phyloP scores from a whole-genome alignment of 352 stramenopile species.

The Phytophthora palmivora region DNA sequence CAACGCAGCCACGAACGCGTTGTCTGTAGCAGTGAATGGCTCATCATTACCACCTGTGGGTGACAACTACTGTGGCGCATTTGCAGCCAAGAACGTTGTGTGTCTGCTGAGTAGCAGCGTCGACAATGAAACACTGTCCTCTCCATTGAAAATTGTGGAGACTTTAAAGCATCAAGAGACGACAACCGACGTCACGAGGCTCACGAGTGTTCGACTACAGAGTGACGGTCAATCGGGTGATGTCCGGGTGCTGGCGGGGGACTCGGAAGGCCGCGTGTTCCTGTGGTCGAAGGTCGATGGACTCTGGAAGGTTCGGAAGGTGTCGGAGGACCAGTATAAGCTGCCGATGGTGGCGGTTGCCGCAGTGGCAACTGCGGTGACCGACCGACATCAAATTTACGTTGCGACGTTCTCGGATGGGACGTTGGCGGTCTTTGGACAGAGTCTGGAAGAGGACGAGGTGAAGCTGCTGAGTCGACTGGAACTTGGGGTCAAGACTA shows the following conservation, averaged over 20 bases:
- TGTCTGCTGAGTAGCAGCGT: constrained; percentile 38
- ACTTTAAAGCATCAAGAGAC: constrained; percentile 58
- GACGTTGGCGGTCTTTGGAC: constrained; percentile 43
- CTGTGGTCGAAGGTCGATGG: constrained; percentile 42
- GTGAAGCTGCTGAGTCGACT: constrained; percentile 29
- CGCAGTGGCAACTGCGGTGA: constrained; percentile 42
- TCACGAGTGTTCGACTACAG: constrained; percentile 57
- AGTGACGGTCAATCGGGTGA: background rate
- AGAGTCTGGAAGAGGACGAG: constrained; percentile 14
- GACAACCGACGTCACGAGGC: constrained; percentile 35
- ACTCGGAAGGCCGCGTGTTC: constrained; percentile 70
- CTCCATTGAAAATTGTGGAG: constrained; percentile 34
- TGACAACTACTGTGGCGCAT: constrained; percentile 37
- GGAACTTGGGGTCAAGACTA: constrained; percentile 47
- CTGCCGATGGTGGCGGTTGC: constrained; percentile 48
- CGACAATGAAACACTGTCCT: background rate
- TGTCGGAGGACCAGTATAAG: constrained; percentile 15
- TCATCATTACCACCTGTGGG: background rate
- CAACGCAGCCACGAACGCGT: constrained; percentile 61
- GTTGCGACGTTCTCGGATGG: constrained; percentile 60
- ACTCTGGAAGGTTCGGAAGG: constrained; percentile 29
- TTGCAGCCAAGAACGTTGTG: constrained; percentile 58
- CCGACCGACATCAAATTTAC: constrained; percentile 42
- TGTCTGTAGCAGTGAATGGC: constrained; percentile 32
- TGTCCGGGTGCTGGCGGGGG: constrained; percentile 55